Base-by-base conservation (phyloP, 2,329 filamentous ascomycete genomes). In the Colletotrichum limetticola region DNA sequence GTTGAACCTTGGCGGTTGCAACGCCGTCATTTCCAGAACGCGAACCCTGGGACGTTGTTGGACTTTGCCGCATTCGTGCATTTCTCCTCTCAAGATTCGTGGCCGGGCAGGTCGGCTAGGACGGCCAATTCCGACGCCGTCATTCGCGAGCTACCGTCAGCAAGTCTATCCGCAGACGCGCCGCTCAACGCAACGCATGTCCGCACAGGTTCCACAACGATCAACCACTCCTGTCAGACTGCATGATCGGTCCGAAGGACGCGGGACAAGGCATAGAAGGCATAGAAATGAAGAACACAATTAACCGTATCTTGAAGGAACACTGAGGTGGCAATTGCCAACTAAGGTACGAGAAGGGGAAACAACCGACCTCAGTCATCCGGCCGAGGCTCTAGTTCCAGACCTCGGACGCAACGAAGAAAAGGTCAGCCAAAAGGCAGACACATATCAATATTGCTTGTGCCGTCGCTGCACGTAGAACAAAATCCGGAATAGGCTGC, bases 11-110 rank as follows among this genome's bases (percentile, higher is more conserved):
- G 70, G 70, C 66, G 32, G 28, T 24, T 72, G 70, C 66, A 55
- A 72, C 55, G 35, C 32, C 60, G 49, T 72, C 66, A 70, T 70
- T 65, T 72, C 69, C 69, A 72, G 65, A 59, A 59, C 26, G 24
- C 42, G 53, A 63, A 66, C 59, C 59, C 59, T 32, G 42, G 58
- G 24, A 32, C 49, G 49, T 37, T 14, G 26, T 30, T 12, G 49
- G 35, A 22, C 53, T 59, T 53, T 37, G 59, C 37, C 69, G 59
- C 30, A 56, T 53, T 30, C 19, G 22, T 46, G n/a, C 37, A 42
- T 68, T 53, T n/a, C 49, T 30, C 24, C 7, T 22, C 24, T 49
- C 35, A 12, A 22, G 55, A 37, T 32, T 52, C 9, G 49, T 24
- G 24, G 19, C 30, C 35, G 65, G 19, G 35, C 11, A 63, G n/a